Conservation (phyloP, 345 rosid species). For the Eucalyptus tenuipes region DNA sequence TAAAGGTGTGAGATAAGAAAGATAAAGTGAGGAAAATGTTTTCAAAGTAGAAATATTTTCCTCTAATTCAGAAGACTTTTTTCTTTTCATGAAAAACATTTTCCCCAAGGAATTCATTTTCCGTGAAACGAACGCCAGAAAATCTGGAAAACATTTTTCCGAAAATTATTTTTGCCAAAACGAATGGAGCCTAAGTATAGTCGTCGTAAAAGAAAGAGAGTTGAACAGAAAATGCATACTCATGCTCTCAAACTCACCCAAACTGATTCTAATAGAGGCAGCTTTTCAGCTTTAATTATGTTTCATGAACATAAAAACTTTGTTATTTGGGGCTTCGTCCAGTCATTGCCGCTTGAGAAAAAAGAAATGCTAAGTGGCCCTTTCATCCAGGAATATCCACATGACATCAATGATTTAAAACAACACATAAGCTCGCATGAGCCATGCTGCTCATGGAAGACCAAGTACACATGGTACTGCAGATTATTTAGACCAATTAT, state of each 20-base stretch:
- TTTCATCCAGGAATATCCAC: neutral
- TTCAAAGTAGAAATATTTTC: too few relatives aligned
- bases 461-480: neutral
- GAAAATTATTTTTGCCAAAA: too few relatives aligned
- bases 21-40: too few relatives aligned
- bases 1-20: too few relatives aligned
- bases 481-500: neutral
- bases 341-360: neutral
- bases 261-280: neutral
- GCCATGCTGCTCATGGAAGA: neutral
- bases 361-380: neutral
- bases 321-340: neutral
- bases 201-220: neutral
- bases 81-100: too few relatives aligned
- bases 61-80: too few relatives aligned
- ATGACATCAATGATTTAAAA: neutral
- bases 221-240: neutral
- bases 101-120: too few relatives aligned
- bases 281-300: neutral
- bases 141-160: fast-evolving
- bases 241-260: neutral
- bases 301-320: neutral
- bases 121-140: fast-evolving
- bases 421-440: neutral
- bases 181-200: neutral